These are phyloP conservation scores for Cantharellus anzutake DNA, from an alignment of 768 basidiomycete genomes.

Conservation along the genomic window DNA sequence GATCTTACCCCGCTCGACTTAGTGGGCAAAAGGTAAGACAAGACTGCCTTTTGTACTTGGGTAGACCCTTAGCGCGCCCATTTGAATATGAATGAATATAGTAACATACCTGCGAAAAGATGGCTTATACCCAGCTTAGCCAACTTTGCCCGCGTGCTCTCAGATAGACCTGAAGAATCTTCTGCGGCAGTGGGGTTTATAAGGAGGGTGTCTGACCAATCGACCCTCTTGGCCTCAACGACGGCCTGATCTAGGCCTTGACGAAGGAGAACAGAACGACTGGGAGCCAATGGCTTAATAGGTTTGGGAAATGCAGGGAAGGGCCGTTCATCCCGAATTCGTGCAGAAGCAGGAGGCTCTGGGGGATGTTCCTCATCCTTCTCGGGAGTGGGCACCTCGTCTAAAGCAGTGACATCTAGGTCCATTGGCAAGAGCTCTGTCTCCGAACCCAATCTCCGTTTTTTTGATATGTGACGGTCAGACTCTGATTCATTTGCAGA, in stretches of 20 bases:
- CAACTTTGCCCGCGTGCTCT: conserved; percentile 41
- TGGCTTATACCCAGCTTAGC: conserved; percentile 64
- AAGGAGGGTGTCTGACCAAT: conserved; percentile 28
- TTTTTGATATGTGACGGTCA: too few species aligned
- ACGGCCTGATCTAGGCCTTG: conserved; percentile 67
- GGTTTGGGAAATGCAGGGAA: conserved; percentile 58
- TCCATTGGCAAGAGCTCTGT: background rate
- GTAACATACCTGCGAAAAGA: conserved; percentile 63
- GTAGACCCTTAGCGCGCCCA: background rate
- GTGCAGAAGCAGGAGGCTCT: conserved; percentile 1
- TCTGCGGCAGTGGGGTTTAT: conserved; percentile 23
- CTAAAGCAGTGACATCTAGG: conserved; percentile 5
- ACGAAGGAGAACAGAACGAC: conserved; percentile 46
- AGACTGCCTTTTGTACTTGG: conserved; percentile 71
- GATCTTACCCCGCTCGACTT: conserved; percentile 18
- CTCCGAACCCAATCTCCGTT: too few species aligned
- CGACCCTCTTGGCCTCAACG: conserved; percentile 46
- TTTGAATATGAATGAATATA: background rate
- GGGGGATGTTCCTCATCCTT: background rate
- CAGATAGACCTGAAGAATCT: conserved; percentile 31
- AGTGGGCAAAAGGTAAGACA: conserved; percentile 57
- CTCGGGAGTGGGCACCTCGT: conserved; percentile 1
- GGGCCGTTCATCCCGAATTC: conserved; percentile 10
- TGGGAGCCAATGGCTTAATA: conserved; percentile 43
- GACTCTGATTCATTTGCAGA: too few species aligned